A percentile compares a stretch with the other conserved stretches of the same genome.
Conservation (phyloP, 805 yeast genomes). For the Monosporozyma unispora region DNA sequence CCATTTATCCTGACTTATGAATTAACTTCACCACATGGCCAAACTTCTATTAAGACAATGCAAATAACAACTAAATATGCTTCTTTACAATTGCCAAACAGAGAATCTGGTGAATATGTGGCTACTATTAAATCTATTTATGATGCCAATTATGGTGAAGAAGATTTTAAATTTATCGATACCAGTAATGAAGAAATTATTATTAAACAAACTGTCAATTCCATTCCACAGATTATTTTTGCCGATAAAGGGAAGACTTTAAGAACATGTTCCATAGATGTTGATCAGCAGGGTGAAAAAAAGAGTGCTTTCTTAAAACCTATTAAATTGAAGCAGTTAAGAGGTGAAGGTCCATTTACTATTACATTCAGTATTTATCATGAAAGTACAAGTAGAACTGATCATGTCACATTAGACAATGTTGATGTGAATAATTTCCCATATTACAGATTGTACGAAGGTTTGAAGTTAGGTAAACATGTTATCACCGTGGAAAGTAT, state of each 20-base stretch:
- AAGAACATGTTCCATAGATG: slow-evolving; percentile 41
- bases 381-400: slow-evolving; percentile 48
- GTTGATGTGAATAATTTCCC: slow-evolving; percentile 33
- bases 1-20: slow-evolving; percentile 67
- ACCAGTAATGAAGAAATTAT: slow-evolving; percentile 20
- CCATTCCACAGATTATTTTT: slow-evolving; percentile 55
- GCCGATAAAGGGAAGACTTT: slow-evolving; percentile 37
- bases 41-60: slow-evolving; percentile 28
- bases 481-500: slow-evolving; percentile 48
- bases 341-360: slow-evolving; percentile 55
- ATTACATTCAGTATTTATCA: slow-evolving; percentile 51
- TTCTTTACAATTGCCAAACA: slow-evolving; percentile 36
- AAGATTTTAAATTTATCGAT: slow-evolving; percentile 19
- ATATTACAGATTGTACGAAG: slow-evolving; percentile 38
- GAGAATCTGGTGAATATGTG: slow-evolving; percentile 50
- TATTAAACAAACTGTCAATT: slow-evolving; percentile 45
- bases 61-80: slow-evolving; percentile 48
- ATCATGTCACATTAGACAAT: slow-evolving; percentile 36
- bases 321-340: slow-evolving; percentile 41
- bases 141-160: slow-evolving; percentile 52
- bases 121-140: slow-evolving; percentile 53
- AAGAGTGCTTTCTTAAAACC: slow-evolving; percentile 32
- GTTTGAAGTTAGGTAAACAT: slow-evolving; percentile 64
- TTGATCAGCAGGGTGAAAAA: slow-evolving; percentile 16
- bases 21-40: slow-evolving; percentile 50